Evolutionary conservation across 176 grass and related monocot species (phyloP), one percentile per base, ranked within the genome.

Genomic region (Bolboschoenus planiculmis): DNA sequence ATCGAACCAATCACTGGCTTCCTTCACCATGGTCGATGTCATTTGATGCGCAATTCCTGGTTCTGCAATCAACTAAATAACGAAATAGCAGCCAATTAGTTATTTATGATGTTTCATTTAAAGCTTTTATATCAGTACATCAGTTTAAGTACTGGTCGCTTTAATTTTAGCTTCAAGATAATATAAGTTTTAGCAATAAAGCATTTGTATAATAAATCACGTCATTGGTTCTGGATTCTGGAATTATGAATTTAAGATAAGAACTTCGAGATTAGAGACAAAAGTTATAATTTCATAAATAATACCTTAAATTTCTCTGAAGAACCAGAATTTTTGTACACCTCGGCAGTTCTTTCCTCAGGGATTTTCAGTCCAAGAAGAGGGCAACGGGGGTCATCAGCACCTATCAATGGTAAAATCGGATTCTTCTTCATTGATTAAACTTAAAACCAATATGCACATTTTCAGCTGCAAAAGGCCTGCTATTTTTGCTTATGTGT

Each of bases 1-100:
- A 42, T 95, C 93, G 34, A 95, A 92, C 93, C 93, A 92, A 84
- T 92, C 83, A 20, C 90, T 92, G 14, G 93, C 93, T 89, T 90
- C 39, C 83, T 95, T 90, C 84, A 95, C 93, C 93, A 95, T 95
- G 20, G 35, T 64, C 1, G n/a, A 78, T 0, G 88, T 95, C 90
- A 85, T 74, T 74, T 15, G 29, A 78, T 95, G 90, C 27, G 63
- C 82, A 14, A 92, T 78, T 31, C 85, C 90, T 46, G 88, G 86
- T 63, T 90, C 90, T 44, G 90, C 86, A 15, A 90, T 79, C 79
- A 92, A 90, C 93, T 95, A 82, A 88, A 55, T 10, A 53, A 8
- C 24, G n/a, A 10, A 74, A 46, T 76, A 10, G 39, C 55, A 24
- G 9, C 16, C 84, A 68, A 33, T 43, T 51, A 53, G 56, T 44